Conservation (phyloP, 805 yeast species). For the Yarrowia sp. region DNA sequence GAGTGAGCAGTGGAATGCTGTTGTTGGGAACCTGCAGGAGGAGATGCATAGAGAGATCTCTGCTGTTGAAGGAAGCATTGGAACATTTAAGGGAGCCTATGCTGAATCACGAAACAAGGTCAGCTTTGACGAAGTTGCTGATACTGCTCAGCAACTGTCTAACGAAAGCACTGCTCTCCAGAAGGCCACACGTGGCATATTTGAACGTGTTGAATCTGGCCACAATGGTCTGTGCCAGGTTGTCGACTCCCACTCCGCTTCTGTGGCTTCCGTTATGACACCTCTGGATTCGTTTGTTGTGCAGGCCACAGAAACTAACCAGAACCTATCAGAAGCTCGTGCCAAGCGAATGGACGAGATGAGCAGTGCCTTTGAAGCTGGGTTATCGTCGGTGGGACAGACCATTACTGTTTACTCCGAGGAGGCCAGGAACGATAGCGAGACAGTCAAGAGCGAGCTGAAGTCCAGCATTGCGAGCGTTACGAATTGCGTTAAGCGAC, state of each 20-base stretch:
- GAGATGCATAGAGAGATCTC: conserved; percentile 13
- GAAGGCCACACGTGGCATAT: conserved; percentile 4
- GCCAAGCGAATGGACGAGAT: conserved; percentile 13
- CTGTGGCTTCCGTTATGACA: conserved; percentile 19
- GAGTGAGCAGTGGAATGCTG: conserved; percentile 16
- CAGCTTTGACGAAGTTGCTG: background rate
- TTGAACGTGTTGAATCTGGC: conserved; percentile 1
- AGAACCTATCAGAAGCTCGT: background rate
- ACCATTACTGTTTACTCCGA: conserved; percentile 5
- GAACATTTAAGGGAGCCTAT: background rate
- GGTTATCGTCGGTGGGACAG: background rate
- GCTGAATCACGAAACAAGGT: background rate
- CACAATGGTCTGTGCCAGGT: background rate
- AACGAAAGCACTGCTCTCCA: background rate
- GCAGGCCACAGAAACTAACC: conserved; percentile 25
- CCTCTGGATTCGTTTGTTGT: conserved; percentile 30
- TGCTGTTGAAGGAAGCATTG: conserved; percentile 7
- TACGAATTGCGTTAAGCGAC: background rate
- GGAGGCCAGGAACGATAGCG: background rate
- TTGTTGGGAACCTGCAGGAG: background rate
- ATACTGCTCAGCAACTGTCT: background rate
- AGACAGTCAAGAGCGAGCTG: background rate
- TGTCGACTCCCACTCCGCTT: background rate
- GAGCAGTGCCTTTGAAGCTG: conserved; percentile 11
- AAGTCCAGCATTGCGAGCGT: background rate